Conservation (phyloP, 345 rosid species). For the Citrus sinensis region DVS_A1.0 CM039167.1:26163501-26164000, state of each 20-base stretch:
- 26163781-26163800: not conserved
- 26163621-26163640: constrained; percentile 85
- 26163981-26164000: not conserved
- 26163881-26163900: not conserved
- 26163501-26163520: not conserved
- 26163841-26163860: not conserved
- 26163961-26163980: not conserved
- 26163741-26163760: not conserved
- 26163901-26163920: not conserved
- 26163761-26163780: not conserved
- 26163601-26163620: constrained; percentile 90
- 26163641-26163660: constrained; percentile 94
- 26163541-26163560: not conserved
- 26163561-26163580: constrained; percentile 65
- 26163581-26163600: constrained; percentile 88
- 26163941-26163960: not conserved
- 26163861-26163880: not conserved
- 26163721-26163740: not conserved
- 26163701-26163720: constrained; percentile 4
- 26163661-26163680: constrained; percentile 73
- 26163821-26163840: not conserved
- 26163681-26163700: constrained; percentile 56
- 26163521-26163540: not conserved
- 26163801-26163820: not conserved
- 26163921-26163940: not conserved